phyloP scores from a whole-genome alignment of 768 basidiomycete genomes.

The Ramaria sp. region DNA sequence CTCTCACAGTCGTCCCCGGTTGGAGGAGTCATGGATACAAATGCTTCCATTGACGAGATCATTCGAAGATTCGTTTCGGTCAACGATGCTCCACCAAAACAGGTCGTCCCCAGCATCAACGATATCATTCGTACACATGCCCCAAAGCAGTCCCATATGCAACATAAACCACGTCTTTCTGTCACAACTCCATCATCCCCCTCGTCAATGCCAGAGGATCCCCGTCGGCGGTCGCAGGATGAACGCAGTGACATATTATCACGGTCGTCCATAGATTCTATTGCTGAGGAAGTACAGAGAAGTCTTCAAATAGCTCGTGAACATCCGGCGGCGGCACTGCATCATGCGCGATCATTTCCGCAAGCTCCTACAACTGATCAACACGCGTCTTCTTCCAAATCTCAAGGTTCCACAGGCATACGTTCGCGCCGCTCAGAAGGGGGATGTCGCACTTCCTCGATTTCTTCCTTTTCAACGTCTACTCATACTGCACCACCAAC shows the following conservation, averaged over 20 bases:
- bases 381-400: background rate
- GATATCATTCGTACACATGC: constrained; percentile 80
- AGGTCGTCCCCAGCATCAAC: constrained; percentile 68
- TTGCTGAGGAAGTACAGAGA: constrained; percentile 69
- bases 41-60: constrained; percentile 11
- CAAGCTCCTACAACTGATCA: constrained; percentile 13
- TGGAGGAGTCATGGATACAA: background rate
- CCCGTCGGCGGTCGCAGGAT: background rate
- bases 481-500: constrained; percentile 17
- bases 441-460: constrained; percentile 3
- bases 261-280: constrained; percentile 81
- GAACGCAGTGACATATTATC: constrained; percentile 40
- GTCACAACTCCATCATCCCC: background rate
- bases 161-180: background rate
- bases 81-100: constrained; percentile 24
- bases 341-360: constrained; percentile 18
- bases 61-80: constrained; percentile 5
- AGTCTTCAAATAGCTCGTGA: constrained; percentile 52
- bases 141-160: constrained; percentile 39
- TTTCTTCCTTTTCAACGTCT: constrained; percentile 17
- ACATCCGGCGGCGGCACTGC: constrained; percentile 27
- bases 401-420: background rate
- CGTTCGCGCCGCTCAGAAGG: constrained; percentile 4
- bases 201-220: background rate
- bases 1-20: background rate